Evolutionary conservation across 805 yeast species (phyloP), one percentile per base, ranked within the genome.

Genomic region (Pichia rugopelliculosa): DNA sequence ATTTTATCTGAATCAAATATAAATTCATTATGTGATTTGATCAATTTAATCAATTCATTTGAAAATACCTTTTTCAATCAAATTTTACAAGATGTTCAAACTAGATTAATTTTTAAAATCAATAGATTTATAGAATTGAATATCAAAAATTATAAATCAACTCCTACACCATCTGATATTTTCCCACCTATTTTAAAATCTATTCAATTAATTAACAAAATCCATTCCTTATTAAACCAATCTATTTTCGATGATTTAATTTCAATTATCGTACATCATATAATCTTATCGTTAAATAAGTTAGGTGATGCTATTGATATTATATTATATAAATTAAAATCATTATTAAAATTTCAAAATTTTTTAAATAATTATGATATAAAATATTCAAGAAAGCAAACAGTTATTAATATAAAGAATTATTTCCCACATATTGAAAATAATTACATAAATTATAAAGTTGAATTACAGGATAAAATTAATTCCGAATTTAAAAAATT

Each of bases 161-260:
- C 76, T 15, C 6, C 33, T 12, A 39, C 36, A 13, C 21, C 41
- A 12, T 34, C 23, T 12, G 33, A 50, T 10, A 51, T 66, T 57
- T 88, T 86, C 60, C 79, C 87, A 13, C 96, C 96, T 1, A 68
- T 88, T 41, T 73, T 77, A 4, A 77, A 77, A 47, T 82, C 95
- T 0, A 66, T 89, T 39, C 75, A 82, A 0, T 66, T 91, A 6
- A 67, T 90, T 26, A 81, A 88, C 30, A 84, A 80, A 59, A 83
- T 90, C 21, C 87, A 87, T 59, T 95, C 87, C 57, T 69, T 89
- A 56, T 76, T 91, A 34, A 82, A 83, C 54, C 80, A 90, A 2
- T 68, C 75, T 12, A 85, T 88, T 2, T 91, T 90, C 66, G 96
- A 88, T 61, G 96, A 87, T 59, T 67, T 90, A 53, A 96, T 96